Evolutionary conservation across 331 rosid genomes (phyloP), one percentile per base, ranked within the genome.

Genomic region (Acacia concinna): DNA sequence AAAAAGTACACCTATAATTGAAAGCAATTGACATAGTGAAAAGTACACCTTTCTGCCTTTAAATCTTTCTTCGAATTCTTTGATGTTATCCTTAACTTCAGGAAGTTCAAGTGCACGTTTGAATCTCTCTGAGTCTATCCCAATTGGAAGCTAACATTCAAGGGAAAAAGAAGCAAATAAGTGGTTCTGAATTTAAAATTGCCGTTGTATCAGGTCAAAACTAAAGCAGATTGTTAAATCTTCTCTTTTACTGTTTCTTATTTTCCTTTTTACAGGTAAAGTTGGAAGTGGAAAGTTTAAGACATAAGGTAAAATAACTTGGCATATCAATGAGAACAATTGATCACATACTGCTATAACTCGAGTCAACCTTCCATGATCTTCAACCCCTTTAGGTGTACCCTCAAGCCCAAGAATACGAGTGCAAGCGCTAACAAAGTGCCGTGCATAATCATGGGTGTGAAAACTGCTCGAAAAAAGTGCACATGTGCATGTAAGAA

Each of bases 321-420:
- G 34, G 71, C 41, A 66, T 40, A n/a, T 43, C 62, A 41, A n/a
- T 31, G 51, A 47, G 56, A 51, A 41, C 51, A 31, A 57, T 28
- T 57, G 56, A 59, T 20, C 64, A 86, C 97, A 66, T 84, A 89
- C 94, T 44, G 97, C 96, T 69, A 94, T 88, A 65, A 92, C 96
- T 71, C 97, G 87, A 72, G 97, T 92, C 74, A 92, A 89, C 87
- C 83, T 90, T 80, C 97, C 96, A 82, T 90, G 96, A 84, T 86
- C 90, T 81, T 92, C 96, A 84, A 92, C 94, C 67, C 97, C 97
- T 75, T 92, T 93, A 77, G 94, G 97, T 0, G 96, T 92, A 70
- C 96, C 97, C 88, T 92, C 97, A 74, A 90, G 91, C 72, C 94
- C 97, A 74, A 92, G 94, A 84, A 92, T 90, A n/a, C 97, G 96